Evolutionary conservation across 129 eudicot genomes (phyloP).

Genomic region (Centaurea solstitialis): DNA sequence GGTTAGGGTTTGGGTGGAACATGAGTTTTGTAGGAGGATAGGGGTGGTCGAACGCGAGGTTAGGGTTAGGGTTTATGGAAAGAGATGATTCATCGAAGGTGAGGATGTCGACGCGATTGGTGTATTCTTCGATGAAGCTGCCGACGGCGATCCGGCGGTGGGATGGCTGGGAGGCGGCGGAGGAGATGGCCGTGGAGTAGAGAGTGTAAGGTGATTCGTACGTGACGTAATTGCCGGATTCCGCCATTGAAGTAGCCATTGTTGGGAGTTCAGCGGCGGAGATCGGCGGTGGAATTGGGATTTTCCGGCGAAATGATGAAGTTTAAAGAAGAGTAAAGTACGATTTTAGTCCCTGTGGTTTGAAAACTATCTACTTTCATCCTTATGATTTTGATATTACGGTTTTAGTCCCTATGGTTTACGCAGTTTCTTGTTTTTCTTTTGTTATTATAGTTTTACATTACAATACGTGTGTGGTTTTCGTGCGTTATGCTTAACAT

Average conservation of each 20-base stretch:
- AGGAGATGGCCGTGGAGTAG: slow-evolving; percentile 69
- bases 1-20: slow-evolving; percentile 58
- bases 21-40: slow-evolving; percentile 81
- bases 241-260: slow-evolving; percentile 47
- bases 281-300: slow-evolving; percentile 1
- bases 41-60: slow-evolving; percentile 61
- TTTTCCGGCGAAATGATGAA: background rate
- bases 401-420: too few species aligned
- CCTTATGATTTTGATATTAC: too few species aligned
- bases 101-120: slow-evolving; percentile 59
- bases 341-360: too few species aligned
- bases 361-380: too few species aligned
- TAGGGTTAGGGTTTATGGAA: slow-evolving; percentile 45
- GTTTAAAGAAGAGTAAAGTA: too few species aligned
- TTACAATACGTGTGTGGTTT: too few species aligned
- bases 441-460: too few species aligned
- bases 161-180: slow-evolving; percentile 29
- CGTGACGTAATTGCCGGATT: slow-evolving; percentile 43
- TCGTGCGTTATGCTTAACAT: too few species aligned
- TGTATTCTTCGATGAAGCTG: slow-evolving; percentile 68
- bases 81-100: slow-evolving; percentile 53
- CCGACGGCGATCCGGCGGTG: slow-evolving; percentile 60
- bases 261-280: background rate
- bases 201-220: slow-evolving; percentile 57
- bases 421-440: too few species aligned